Base-by-base conservation (phyloP, 805 yeast genomes). In the Yueomyces sp. region DNA sequence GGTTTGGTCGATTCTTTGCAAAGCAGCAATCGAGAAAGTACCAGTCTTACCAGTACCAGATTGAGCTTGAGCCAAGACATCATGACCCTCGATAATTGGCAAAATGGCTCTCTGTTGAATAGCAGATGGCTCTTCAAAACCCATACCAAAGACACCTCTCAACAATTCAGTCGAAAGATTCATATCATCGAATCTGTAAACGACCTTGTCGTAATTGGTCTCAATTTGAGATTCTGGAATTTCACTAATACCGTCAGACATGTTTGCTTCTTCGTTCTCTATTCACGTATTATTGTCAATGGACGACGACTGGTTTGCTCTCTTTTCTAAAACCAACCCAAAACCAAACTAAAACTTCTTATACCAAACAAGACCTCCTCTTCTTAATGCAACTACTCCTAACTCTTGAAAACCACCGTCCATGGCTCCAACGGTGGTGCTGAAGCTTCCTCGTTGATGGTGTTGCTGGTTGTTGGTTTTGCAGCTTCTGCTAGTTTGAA, bases 41-140 rank as follows among this genome's bases (percentile, higher is more conserved):
- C 97, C 98, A 30, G 98, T 92, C 71, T 92, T 92, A 68, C 98
- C 98, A 41, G 98, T 92, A 68, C 98, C 98, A 36, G 96, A 86
- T 69, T 92, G 98, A 47, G 98, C 97, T 70, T 92, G 98, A 48
- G 98, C 98, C 50, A 92, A 78, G 44, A 88, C 94, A 66, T 92
- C 98, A 66, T 87, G 80, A 45, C 96, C 96, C 60, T 79, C 81
- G 56, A 87, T 82, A 65, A 92, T 88, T 64, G 94, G 98, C 68
- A 83, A 71, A 55, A 92, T 92, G 50, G 97, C 98, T 66, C 98
- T 79, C 62, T 87, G 88, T 72, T 92, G 98, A 70, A 92, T 92
- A 45, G 97, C 92, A 44, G 96, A 87, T 52, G 98, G 98, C 44
- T 78, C 77, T 70, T 90, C 97, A 66, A 86, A 92, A 65, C 97